Evolutionary conservation across 805 yeast species (phyloP).

Genomic region (Metschnikowia kofuensis): DNA sequence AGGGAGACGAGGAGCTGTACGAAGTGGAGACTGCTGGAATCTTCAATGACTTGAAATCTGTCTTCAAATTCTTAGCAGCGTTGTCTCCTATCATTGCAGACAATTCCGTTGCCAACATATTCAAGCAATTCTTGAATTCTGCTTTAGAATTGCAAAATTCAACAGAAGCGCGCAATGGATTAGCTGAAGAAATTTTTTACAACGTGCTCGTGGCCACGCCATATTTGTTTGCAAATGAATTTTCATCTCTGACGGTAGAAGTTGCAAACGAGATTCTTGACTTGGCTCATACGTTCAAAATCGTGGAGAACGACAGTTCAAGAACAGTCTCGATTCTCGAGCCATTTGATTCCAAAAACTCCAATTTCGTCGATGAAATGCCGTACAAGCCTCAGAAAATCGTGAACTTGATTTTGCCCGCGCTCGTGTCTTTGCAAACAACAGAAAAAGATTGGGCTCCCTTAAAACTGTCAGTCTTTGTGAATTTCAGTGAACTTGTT

Average conservation of each 20-base stretch:
- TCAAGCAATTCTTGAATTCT: slow-evolving; percentile 50
- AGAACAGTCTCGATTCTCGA: slow-evolving; percentile 25
- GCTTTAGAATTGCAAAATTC: slow-evolving; percentile 54
- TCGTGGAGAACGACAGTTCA: slow-evolving; percentile 20
- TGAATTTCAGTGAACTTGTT: slow-evolving; percentile 30
- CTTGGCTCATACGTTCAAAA: slow-evolving; percentile 40
- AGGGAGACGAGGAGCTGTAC: slow-evolving; percentile 2
- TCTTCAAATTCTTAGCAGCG: slow-evolving; percentile 66
- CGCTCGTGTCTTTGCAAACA: slow-evolving; percentile 35
- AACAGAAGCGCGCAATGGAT: slow-evolving; percentile 43
- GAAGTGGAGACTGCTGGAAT: slow-evolving; percentile 45
- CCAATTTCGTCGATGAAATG: slow-evolving; percentile 24
- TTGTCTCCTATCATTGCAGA: slow-evolving; percentile 62
- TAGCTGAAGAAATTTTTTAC: slow-evolving; percentile 68
- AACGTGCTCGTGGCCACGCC: slow-evolving; percentile 65
- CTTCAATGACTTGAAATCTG: slow-evolving; percentile 69
- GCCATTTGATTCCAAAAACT: slow-evolving; percentile 36
- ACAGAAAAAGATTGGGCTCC: slow-evolving; percentile 40
- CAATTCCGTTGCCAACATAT: slow-evolving; percentile 36
- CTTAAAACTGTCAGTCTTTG: slow-evolving; percentile 28
- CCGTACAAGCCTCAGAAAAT: slow-evolving; percentile 54
- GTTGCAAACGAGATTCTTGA: slow-evolving; percentile 47
- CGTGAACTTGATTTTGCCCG: slow-evolving; percentile 50
- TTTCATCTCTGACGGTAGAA: slow-evolving; percentile 23
- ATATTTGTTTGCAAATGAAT: slow-evolving; percentile 49